Conservation (phyloP, 306 rosid genomes). For the Rosa persica region DNA sequence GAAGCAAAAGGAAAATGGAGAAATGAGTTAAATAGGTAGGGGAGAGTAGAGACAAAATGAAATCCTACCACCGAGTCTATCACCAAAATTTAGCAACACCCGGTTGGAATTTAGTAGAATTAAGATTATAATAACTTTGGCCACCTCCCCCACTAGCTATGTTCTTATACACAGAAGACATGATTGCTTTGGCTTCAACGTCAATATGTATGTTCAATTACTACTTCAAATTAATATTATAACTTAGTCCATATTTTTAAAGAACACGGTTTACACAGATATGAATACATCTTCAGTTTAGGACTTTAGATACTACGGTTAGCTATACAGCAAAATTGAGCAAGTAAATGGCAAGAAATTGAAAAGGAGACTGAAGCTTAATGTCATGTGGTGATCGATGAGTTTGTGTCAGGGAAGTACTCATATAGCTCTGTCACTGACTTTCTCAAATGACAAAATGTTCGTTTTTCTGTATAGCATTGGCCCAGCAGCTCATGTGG, state of each 20-base stretch:
- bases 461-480: not conserved
- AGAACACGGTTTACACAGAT: not conserved
- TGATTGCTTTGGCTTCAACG: constrained; percentile 57
- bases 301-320: not conserved
- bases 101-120: constrained; percentile 48
- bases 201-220: constrained; percentile 12
- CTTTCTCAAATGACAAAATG: constrained; percentile 6
- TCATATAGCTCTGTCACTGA: constrained; percentile 3
- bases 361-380: not conserved
- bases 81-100: constrained; percentile 52
- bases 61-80: constrained; percentile 64
- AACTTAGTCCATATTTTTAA: not conserved
- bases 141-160: constrained; percentile 18
- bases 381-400: constrained; percentile 1
- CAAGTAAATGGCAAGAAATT: not conserved
- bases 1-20: constrained; percentile 27
- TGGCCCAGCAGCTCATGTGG: not conserved
- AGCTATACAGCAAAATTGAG: not conserved
- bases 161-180: constrained; percentile 28
- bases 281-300: not conserved
- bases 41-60: constrained; percentile 47
- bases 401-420: constrained; percentile 5
- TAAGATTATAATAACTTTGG: constrained; percentile 22
- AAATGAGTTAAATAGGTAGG: constrained; percentile 42
- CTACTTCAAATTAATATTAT: not conserved